Conservation (phyloP, 768 basidiomycete species). For the Cyclocybe cylindracea region DNA sequence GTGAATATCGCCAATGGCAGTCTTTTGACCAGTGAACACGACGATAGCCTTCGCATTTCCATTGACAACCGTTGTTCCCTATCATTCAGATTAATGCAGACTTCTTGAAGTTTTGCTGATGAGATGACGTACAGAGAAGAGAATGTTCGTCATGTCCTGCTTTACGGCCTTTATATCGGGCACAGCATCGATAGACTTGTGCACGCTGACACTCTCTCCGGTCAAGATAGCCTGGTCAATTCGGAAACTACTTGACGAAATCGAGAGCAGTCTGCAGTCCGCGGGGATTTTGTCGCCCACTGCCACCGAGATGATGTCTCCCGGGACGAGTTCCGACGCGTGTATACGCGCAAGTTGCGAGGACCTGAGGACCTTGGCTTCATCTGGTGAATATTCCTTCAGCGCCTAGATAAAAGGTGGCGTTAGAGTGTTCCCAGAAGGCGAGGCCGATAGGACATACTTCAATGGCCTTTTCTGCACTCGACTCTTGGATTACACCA, state of each 20-base stretch:
- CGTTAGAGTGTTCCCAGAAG: neutral
- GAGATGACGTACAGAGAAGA: conserved; percentile 72
- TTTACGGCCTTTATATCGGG: conserved; percentile 82
- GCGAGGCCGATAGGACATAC: conserved; percentile 48
- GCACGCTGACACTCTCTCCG: conserved; percentile 88
- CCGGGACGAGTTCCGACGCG: conserved; percentile 89
- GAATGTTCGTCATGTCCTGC: conserved; percentile 97
- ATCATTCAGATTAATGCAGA: neutral
- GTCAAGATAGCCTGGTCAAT: conserved; percentile 97
- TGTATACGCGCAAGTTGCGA: conserved; percentile 73
- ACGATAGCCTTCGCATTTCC: conserved; percentile 89
- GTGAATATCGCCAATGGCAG: conserved; percentile 97
- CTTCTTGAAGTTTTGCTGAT: neutral
- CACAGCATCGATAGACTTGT: conserved; percentile 73
- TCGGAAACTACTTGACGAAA: conserved; percentile 92
- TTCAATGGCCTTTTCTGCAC: conserved; percentile 96
- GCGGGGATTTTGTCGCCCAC: conserved; percentile 97
- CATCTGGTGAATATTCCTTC: conserved; percentile 96
- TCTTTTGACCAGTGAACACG: conserved; percentile 80
- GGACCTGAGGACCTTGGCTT: conserved; percentile 85
- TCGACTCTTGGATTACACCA: conserved; percentile 95
- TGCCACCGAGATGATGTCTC: conserved; percentile 87
- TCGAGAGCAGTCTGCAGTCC: conserved; percentile 86
- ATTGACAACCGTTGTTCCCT: conserved; percentile 97
- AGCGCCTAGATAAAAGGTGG: conserved; percentile 62